Conservation (phyloP, 176 grass and related monocot genomes). For the Avena eriantha region DNA sequence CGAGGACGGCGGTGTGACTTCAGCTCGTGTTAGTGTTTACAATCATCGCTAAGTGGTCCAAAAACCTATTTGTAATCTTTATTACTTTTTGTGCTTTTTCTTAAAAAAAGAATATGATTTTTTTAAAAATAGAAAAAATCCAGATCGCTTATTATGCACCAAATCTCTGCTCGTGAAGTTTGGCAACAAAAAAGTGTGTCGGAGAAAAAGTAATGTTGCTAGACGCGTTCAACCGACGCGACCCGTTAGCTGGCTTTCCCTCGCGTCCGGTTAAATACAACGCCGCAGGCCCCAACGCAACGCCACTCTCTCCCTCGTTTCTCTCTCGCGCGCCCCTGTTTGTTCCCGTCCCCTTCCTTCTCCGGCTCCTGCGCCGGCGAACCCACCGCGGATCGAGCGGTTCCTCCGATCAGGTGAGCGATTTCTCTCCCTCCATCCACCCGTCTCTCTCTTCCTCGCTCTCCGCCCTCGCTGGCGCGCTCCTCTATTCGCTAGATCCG, state of each 20-base stretch:
- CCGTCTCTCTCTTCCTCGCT: background rate
- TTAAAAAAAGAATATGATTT: too few species aligned
- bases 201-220: background rate
- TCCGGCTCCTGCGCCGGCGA: constrained; percentile 46
- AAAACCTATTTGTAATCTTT: too few species aligned
- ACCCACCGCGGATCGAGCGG: constrained; percentile 24
- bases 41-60: too few species aligned
- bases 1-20: too few species aligned
- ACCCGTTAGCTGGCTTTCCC: constrained; percentile 21
- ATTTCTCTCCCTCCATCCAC: too few species aligned
- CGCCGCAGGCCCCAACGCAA: constrained; percentile 21
- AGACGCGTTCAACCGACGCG: constrained; percentile 54
- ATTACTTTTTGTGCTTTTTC: too few species aligned
- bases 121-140: too few species aligned
- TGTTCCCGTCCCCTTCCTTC: constrained; percentile 29
- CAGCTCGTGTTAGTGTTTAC: too few species aligned
- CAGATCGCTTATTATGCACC: too few species aligned
- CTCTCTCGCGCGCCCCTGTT: constrained; percentile 1
- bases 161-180: background rate
- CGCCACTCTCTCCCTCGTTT: background rate
- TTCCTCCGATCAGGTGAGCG: constrained; percentile 42
- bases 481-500: constrained; percentile 23
- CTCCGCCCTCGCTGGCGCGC: too few species aligned
- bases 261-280: constrained; percentile 36
- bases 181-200: constrained; percentile 10